Conservation (phyloP, 2,329 filamentous ascomycete species). For the Sphaerulina vaccinii region DNA sequence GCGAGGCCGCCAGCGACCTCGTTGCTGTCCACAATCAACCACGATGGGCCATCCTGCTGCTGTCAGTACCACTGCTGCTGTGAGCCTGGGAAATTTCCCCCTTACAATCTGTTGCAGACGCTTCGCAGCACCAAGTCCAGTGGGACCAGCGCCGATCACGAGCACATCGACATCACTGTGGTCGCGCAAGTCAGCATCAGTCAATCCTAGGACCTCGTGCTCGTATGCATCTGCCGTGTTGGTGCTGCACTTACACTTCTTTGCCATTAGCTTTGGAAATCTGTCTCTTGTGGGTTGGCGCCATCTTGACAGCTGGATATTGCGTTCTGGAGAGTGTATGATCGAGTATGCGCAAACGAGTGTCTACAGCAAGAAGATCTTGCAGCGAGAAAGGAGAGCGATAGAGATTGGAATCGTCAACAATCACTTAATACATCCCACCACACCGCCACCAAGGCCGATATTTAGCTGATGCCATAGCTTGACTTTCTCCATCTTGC, state of each 20-base stretch:
- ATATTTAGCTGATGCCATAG: conserved; percentile 11
- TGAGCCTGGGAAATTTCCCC: neutral
- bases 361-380: neutral
- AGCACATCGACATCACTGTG: conserved; percentile 89
- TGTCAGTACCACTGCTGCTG: conserved; percentile 9
- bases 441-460: conserved; percentile 14
- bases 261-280: conserved; percentile 37
- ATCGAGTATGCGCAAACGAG: neutral
- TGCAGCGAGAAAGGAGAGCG: conserved; percentile 2
- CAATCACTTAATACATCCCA: conserved; percentile 7
- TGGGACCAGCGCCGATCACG: conserved; percentile 95
- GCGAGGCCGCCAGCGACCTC: conserved; percentile 93
- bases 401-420: conserved; percentile 1
- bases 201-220: neutral
- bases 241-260: conserved; percentile 32
- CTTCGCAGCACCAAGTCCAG: conserved; percentile 96
- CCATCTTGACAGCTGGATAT: conserved; percentile 16
- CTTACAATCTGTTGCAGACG: conserved; percentile 92
- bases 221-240: neutral
- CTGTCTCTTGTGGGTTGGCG: conserved; percentile 31
- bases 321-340: neutral
- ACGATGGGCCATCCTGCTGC: conserved; percentile 79
- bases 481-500: conserved; percentile 8
- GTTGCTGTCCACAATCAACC: conserved; percentile 91
- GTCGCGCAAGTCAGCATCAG: neutral